Evolutionary conservation across 805 yeast species (phyloP), one percentile per base, ranked within the genome.

Genomic region (Cyberlindnera americana): DNA sequence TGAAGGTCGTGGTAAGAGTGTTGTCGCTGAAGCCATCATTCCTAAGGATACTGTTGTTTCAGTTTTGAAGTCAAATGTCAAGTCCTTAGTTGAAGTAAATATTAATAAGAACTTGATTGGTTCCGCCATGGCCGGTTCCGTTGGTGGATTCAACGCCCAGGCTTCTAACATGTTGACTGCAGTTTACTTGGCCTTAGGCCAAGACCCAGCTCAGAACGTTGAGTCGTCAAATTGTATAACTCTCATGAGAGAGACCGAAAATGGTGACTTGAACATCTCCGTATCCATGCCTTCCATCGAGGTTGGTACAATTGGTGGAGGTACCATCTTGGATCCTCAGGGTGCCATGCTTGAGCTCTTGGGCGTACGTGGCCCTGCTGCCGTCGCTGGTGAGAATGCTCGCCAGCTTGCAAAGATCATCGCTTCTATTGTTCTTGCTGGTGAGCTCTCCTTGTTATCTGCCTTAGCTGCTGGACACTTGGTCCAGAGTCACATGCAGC

Each of bases 221-320:
- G 99, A 91, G 69, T 82, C 95, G 45, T 88, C 97, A 23, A 91
- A 90, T 66, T 93, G 99, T 81, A 91, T 93, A 44, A 93, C 99
- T 1, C 72, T 93, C 51, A 90, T 93, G 95, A 81, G 82, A 56
- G 88, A 85, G 60, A 72, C 72, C 35, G 70, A 65, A 11, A 71
- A 74, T 29, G 99, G 96, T 12, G 86, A 87, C 57, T 73, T 93
- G 58, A 83, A 78, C 52, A 83, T 93, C 28, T 86, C 96, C 2
- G 99, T 93, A n/a, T 87, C 98, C 4, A 93, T 93, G 99, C 99
- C 99, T 22, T 87, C 95, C 21, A 88, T 93, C 53, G 99, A 93
- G 67, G 99, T 93, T 32, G 99, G 99, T 49, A 93, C 99, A 3
- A 89, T 93, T 64, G 99, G 99, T 42, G 99, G 99, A 49, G 99